Evolutionary conservation across 2,329 filamentous ascomycete genomes (phyloP).

Genomic region (Epichloe sp.): DNA sequence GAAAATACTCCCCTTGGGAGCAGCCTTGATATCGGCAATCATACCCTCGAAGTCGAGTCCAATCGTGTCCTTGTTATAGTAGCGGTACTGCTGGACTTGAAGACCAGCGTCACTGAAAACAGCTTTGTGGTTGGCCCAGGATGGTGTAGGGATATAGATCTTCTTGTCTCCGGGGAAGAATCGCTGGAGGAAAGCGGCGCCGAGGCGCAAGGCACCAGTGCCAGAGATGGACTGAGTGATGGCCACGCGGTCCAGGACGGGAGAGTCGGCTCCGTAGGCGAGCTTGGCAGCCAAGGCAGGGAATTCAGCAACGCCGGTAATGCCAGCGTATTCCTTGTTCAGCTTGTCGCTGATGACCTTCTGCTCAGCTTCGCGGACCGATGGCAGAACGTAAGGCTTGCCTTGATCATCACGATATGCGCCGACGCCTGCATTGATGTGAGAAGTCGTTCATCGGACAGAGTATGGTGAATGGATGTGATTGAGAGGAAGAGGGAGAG

Average conservation of each 20-base stretch:
- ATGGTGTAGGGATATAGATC: conserved; percentile 91
- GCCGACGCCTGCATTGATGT: conserved; percentile 57
- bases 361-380: conserved; percentile 78
- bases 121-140: conserved; percentile 96
- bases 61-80: conserved; percentile 99
- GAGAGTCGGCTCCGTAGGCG: conserved; percentile 77
- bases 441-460: conserved; percentile 7
- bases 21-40: conserved; percentile 77
- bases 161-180: conserved; percentile 87
- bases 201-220: conserved; percentile 89
- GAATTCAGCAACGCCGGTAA: conserved; percentile 91
- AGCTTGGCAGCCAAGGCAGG: conserved; percentile 83
- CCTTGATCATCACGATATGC: conserved; percentile 97
- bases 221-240: conserved; percentile 98
- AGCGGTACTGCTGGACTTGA: conserved; percentile 87
- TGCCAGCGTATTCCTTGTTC: conserved; percentile 97
- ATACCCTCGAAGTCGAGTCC: conserved; percentile 94
- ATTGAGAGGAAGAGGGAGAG: not conserved
- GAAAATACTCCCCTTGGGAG: conserved; percentile 77
- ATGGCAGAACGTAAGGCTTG: conserved; percentile 95
- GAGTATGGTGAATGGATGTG: conserved; percentile 2
- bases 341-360: conserved; percentile 64
- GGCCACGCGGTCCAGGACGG: conserved; percentile 65
- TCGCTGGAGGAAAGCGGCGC: conserved; percentile 80
- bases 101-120: conserved; percentile 91